Base-by-base conservation (phyloP, 2,329 filamentous ascomycete genomes). In the Plenodomus biglobosus region DNA sequence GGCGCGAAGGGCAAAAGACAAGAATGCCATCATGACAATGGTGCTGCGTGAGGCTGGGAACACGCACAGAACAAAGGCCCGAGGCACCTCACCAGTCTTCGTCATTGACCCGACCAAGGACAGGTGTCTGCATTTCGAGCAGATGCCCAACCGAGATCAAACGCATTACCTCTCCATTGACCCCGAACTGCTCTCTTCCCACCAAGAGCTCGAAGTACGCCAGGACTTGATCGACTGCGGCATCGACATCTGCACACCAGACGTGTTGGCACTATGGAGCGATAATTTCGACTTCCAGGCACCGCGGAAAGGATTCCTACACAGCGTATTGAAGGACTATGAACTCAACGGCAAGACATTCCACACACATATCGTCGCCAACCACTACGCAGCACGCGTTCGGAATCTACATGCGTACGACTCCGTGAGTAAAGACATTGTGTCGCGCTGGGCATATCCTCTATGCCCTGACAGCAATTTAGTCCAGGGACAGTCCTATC, bases 21-120 rank as follows among this genome's bases (percentile, higher is more conserved):
- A 94, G 64, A 92, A 95, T 69, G 91, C 92, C 32, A 96, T 96
- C 73, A 97, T 99, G 94, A 99, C 94, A 2, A 88, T 96, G 80
- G 83, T 99, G 11, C 76, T 97, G 50, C 83, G 90, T 38, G 87
- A 92, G 68, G 88, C 86, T 8, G 90, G 89, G 38, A 75, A 80
- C 6, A 78, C 78, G 40, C 90, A 96, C 73, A 80, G 89, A 44
- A 91, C 90, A 21, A 92, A 92, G 71, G 80, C 84, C 1, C 84
- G 87, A 48, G 85, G 84, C 21, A 82, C 88, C 55, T 87, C 85
- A 3, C 90, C 92, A 0, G 81, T 94, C 3, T 99, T 97, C 65
- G 85, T 95, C 17, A 80, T 96, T 52, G 92, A 97, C 63, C 85
- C 88, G 1, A 83, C 80, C 32, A 89, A 86, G 44, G 84, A 90